phyloP scores from a whole-genome alignment of 164 flowering plant species.

The Pachysandra terminalis region DNA sequence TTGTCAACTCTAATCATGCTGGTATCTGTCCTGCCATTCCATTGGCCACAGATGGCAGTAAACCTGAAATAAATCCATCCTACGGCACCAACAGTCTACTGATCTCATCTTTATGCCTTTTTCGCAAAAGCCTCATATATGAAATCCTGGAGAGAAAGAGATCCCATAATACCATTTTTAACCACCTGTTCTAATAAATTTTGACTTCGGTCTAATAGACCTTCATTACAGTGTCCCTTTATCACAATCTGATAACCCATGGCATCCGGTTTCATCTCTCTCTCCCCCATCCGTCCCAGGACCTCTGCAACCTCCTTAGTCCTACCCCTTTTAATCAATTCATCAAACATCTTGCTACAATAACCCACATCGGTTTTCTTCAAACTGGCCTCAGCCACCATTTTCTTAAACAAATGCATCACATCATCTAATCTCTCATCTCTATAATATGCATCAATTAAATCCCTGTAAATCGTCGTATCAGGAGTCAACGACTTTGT shows the following conservation, averaged over 20 bases:
- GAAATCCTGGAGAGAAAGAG: slow-evolving; percentile 38
- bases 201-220: slow-evolving; percentile 29
- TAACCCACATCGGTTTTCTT: slow-evolving; percentile 50
- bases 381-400: slow-evolving; percentile 56
- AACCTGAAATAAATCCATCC: slow-evolving; percentile 8
- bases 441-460: slow-evolving; percentile 59
- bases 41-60: slow-evolving; percentile 2
- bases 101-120: slow-evolving; percentile 52
- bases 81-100: slow-evolving; percentile 37
- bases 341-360: slow-evolving; percentile 53
- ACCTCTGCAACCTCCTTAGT: slow-evolving; percentile 45
- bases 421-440: slow-evolving; percentile 56
- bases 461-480: slow-evolving; percentile 38
- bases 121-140: slow-evolving; percentile 42
- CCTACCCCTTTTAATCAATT: slow-evolving; percentile 44
- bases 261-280: slow-evolving; percentile 66
- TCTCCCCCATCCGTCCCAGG: slow-evolving; percentile 55
- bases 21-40: slow-evolving; percentile 17
- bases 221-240: slow-evolving; percentile 42
- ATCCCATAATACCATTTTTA: slow-evolving; percentile 37
- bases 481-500: slow-evolving; percentile 51
- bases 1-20: slow-evolving; percentile 1
- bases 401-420: slow-evolving; percentile 34
- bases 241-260: slow-evolving; percentile 54
- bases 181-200: slow-evolving; percentile 49